Base-by-base conservation (phyloP, 164 flowering plant genomes). In the Protea cynaroides region DNA sequence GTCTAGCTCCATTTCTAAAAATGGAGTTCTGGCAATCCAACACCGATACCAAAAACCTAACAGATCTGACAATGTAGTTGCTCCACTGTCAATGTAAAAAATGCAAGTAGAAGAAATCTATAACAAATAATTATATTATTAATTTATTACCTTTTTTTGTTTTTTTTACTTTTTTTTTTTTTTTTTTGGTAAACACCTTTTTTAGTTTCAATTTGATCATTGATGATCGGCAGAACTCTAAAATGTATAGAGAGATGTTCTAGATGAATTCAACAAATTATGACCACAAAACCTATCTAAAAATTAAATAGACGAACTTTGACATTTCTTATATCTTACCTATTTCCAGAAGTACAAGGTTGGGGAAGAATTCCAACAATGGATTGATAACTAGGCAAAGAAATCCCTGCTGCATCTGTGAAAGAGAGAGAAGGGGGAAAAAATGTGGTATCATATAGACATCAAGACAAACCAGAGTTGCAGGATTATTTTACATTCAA, bases 331-430 rank as follows among this genome's bases (percentile, higher is more conserved):
- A 53, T 71, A 56, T 66, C 85, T 86, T 83, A 79, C 97, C 96
- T 89, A 73, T 82, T 84, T 49, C 82, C 88, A 61, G 82, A 79
- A 59, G 87, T 71, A 75, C 74, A 73, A 63, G 94, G 96, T 68
- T 92, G 98, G 5, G 87, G 86, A 68, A 92, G 86, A 75, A 87
- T 73, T 76, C 92, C 96, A 76, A 92, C 89, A 66, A 92, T 61
- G 18, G 94, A 81, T 69, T 77, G 84, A 57, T 77, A 70, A 69
- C 54, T 59, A 22, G 76, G 72, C 71, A 73, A 61, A 56, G 86
- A 67, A 66, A 81, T 69, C 22, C 81, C 84, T 67, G 84, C 80
- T 60, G 72, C 80, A 69, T 85, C 96, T 88, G 88, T 66, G 25
- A 73, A 68, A 78, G 22, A 63, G 56, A 57, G 61, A 11, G 5